Base-by-base conservation (phyloP, 2,329 filamentous ascomycete species). In the Colletotrichum sp. region DNA sequence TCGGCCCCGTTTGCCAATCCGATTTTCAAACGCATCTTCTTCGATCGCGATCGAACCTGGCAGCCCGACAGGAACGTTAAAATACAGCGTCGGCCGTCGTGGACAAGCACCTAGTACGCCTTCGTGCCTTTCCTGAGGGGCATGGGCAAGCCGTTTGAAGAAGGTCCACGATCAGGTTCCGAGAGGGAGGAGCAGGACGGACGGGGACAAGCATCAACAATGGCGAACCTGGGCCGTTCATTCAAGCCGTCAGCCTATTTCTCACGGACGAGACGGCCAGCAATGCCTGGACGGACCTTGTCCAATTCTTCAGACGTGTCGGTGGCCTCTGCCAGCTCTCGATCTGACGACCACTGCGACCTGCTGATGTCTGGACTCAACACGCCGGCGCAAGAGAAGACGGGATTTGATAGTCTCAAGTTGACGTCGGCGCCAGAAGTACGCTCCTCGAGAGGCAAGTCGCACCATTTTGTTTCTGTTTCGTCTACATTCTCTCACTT, bases 141-240 rank as follows among this genome's bases (percentile, higher is more conserved):
- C 59, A 68, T 73, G 64, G 36, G 36, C 36, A 49, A 16, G n/a
- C 18, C 21, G 24, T 34, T 21, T 10, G 34, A 60, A 16, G 52
- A 24, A 26, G 26, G 36, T 12, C 64, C 30, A 26, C 12, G 34
- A 71, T 21, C 49, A 34, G 30, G 36, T 34, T 39, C 24, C 30
- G 52, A n/a, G 24, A 75, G 39, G 30, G 71, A 75, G 66, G 39
- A 52, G 10, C 10, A 28, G 66, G 18, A 30, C 52, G 72, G 68
- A 64, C 55, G 59, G 65, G 64, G 65, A 21, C 39, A 44, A 59
- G 65, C 60, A 62, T 65, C 72, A 70, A 79, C 59, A 69, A 90
- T 91, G 89, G 85, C 88, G 75, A 87, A 83, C 80, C 83, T 90
- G 75, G 85, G 87, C 62, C 87, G 88, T 78, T 89, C 89, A 15